Evolutionary conservation across 257 asterid genomes (phyloP), one percentile per base, ranked within the genome.

Genomic region (Solanum okadae): DNA sequence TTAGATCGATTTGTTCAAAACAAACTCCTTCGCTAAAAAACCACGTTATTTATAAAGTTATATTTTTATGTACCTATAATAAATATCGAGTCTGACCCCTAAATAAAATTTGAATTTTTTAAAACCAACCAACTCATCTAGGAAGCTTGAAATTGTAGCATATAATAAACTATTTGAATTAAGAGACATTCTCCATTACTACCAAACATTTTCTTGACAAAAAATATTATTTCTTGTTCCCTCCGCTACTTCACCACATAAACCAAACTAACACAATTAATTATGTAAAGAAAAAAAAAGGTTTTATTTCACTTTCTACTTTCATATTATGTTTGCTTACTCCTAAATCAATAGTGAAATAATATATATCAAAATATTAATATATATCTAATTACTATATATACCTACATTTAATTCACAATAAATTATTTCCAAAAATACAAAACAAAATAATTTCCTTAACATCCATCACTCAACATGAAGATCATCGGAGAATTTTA

Each of bases 161-260:
- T 70, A 70, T 14, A 70, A 70, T 6, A 70, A 70, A 70, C 12
- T 6, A 44, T 27, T 49, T 81, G 34, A 81, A 29, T 46, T 81
- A 42, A 46, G 25, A 81, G 68, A 81, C 25, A 44, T 81, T 46
- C 35, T 78, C 85, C 56, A 40, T 25, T 29, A 18, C 68, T 81
- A 81, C 86, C 86, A 46, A 81, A 81, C 68, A 81, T 81, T 81
- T 27, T 81, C 18, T 81, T 81, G 42, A 46, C 85, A 16, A 4
- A 81, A 81, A 81, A 37, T 89, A 79, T 68, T 63, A 40, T 81
- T 70, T 85, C 89, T 89, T 89, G 63, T 87, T 56, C 27, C 79
- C 84, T 78, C 84, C 87, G 89, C 61, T 23, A 82, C 77, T 70
- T 89, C 88, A 65, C 86, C 67, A 86, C 68, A 46, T 86, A 86